A percentile compares a stretch with the other conserved stretches of the same genome.
Conservation (phyloP, 2,329 filamentous ascomycete species). For the Pyrenophora tritici-repentis region DNA sequence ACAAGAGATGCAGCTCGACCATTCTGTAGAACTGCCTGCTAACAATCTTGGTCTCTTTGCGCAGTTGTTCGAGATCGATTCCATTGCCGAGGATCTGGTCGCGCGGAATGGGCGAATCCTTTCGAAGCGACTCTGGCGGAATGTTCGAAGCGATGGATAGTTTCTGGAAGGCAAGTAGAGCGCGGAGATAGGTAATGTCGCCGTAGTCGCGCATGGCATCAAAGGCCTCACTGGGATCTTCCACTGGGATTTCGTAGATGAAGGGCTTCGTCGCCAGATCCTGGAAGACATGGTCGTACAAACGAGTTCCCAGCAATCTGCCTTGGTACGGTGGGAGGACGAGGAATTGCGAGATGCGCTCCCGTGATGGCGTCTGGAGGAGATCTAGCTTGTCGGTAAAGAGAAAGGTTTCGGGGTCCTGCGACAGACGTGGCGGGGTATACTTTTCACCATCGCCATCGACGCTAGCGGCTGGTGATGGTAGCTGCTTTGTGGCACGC, state of each 20-base stretch:
- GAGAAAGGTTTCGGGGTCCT: constrained; percentile 38
- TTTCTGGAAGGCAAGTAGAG: constrained; percentile 60
- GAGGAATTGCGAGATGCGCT: constrained; percentile 90
- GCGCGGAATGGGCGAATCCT: constrained; percentile 56
- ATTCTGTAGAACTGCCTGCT: constrained; percentile 76
- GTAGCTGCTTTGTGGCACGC: constrained; percentile 43
- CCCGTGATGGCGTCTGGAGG: constrained; percentile 72
- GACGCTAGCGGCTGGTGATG: constrained; percentile 34
- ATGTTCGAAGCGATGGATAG: constrained; percentile 60
- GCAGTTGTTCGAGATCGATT: constrained; percentile 60
- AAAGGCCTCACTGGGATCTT: constrained; percentile 89
- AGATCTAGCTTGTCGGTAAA: constrained; percentile 48
- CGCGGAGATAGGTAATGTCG: constrained; percentile 69
- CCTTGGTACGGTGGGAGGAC: constrained; percentile 86
- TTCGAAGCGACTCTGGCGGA: constrained; percentile 57
- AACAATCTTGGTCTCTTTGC: constrained; percentile 70
- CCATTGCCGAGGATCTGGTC: constrained; percentile 62
- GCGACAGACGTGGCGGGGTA: constrained; percentile 29
- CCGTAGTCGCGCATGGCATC: constrained; percentile 78
- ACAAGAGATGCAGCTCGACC: constrained; percentile 74
- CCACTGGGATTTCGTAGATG: constrained; percentile 84
- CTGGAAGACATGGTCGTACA: constrained; percentile 81
- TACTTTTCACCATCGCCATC: constrained; percentile 50
- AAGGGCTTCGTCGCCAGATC: constrained; percentile 69
- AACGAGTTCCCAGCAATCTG: constrained; percentile 74